Percentiles rank a stretch among this genome's conserved stretches.
These are phyloP conservation scores for Juglanconis oblonga DNA, from an alignment of 2,329 filamentous ascomycete species.

Conservation along the genomic window DNA sequence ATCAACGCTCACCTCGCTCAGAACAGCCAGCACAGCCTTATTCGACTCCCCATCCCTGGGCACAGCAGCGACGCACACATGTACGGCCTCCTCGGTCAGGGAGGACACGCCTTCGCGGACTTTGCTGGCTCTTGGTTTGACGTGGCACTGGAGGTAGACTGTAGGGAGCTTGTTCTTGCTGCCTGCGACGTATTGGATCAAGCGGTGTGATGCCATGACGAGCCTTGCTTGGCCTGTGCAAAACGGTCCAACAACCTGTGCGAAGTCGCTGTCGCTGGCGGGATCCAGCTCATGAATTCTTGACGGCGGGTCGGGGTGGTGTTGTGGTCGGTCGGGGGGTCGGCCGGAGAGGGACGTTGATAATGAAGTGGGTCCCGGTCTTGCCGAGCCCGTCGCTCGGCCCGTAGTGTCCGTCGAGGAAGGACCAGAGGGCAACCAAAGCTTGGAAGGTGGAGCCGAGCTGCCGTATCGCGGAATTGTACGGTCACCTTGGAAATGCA, in stretches of 20 bases:
- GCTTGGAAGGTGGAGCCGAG: no score
- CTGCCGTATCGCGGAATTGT: no score
- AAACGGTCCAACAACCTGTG: background rate
- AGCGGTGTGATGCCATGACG: slow-evolving; percentile 11
- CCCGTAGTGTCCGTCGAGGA: no score
- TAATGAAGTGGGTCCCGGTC: background rate
- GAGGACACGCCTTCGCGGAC: slow-evolving; percentile 58
- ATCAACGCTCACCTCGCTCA: slow-evolving; percentile 51
- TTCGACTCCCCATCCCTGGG: slow-evolving; percentile 68
- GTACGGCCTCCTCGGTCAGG: slow-evolving; percentile 54
- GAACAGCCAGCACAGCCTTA: slow-evolving; percentile 59
- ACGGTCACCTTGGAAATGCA: no score
- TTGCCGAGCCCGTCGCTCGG: background rate
- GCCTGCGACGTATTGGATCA: slow-evolving; percentile 40
- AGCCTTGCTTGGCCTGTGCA: background rate
- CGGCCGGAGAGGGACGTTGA: background rate
- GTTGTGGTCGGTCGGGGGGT: background rate
- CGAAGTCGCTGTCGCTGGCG: background rate
- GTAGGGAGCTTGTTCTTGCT: slow-evolving; percentile 44
- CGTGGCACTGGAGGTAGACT: slow-evolving; percentile 61
- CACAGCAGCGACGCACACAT: slow-evolving; percentile 64
- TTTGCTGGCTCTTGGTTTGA: slow-evolving; percentile 64
- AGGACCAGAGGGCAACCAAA: no score
- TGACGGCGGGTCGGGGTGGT: no score
- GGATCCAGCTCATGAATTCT: background rate